Evolutionary conservation across 2,329 filamentous ascomycete species (phyloP), one percentile per base, ranked within the genome.

Genomic region (Trichoderma endophyticum): DNA sequence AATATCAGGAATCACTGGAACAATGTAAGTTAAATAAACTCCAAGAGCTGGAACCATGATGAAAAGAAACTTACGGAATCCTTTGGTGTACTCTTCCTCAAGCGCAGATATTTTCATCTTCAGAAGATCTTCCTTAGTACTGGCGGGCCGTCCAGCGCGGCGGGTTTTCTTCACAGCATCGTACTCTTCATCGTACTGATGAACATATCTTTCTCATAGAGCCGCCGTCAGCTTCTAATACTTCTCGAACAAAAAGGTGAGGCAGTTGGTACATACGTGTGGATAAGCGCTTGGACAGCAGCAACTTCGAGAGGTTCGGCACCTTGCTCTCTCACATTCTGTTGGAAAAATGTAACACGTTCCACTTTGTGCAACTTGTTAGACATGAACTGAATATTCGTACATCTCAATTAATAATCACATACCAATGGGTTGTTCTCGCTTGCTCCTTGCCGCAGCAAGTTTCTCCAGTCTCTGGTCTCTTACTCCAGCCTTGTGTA

Each of bases 381-480:
- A 78, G 75, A 57, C 43, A 18, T 59, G 60, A 15, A 43, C n/a
- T n/a, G n/a, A 7, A 4, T 6, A 24, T 12, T 68, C 57, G 18
- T 60, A 18, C 4, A 48, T 36, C 12, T 51, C 15, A 30, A 34
- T 32, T 7, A 3, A 4, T n/a, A 56, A 3, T 28, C 30, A 6
- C 34, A 87, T 83, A 96, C 94, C 81, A 77, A 93, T 89, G 26
- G 91, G 90, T 78, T 91, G 88, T 79, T 97, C 93, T 74, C 88
- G 89, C 81, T 92, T 96, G 77, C 88, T 87, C 77, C 93, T 88
- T 48, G 90, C 85, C n/a, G 88, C 83, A 26, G 90, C 88, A 71
- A 95, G 84, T 80, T 91, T 92, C 76, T 90, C 89, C 43, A 99
- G 86, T 79, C 93, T 93, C 77, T 96, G 91, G 78, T 98, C 95